Conservation (phyloP, 495 filamentous ascomycete species). For the Penicillium egyptiacum region DNA sequence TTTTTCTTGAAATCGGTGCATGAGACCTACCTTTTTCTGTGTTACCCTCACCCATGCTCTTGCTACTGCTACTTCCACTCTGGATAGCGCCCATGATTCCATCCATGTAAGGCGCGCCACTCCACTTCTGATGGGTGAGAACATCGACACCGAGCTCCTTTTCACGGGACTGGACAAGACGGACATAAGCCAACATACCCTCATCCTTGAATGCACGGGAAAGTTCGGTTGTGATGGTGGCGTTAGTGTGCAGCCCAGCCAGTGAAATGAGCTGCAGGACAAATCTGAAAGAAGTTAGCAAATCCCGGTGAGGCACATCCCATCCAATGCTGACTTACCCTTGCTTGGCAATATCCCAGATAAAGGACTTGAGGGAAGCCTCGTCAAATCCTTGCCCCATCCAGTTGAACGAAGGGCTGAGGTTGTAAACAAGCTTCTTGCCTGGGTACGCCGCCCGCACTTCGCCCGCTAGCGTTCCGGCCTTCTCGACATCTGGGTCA, state of each 20-base stretch:
- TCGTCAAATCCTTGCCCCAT: slow-evolving; percentile 89
- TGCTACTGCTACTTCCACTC: slow-evolving; percentile 80
- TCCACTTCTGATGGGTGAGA: slow-evolving; percentile 98
- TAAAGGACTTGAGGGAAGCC: slow-evolving; percentile 75
- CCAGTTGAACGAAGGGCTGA: slow-evolving; percentile 97
- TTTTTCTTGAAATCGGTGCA: background rate
- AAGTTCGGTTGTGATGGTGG: slow-evolving; percentile 82
- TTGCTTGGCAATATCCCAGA: slow-evolving; percentile 93
- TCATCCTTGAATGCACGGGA: slow-evolving; percentile 79
- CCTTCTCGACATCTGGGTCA: slow-evolving; percentile 76
- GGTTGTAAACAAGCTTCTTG: slow-evolving; percentile 94
- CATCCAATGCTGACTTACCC: slow-evolving; percentile 49
- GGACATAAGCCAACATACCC: slow-evolving; percentile 95
- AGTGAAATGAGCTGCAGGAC: slow-evolving; percentile 91
- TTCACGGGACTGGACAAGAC: slow-evolving; percentile 81
- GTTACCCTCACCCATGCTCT: slow-evolving; percentile 82
- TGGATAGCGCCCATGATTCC: slow-evolving; percentile 90
- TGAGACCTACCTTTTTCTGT: slow-evolving; percentile 58
- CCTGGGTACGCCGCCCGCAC: slow-evolving; percentile 65
- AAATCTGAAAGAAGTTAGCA: slow-evolving; percentile 51
- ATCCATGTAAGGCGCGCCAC: slow-evolving; percentile 88
- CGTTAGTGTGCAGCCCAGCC: slow-evolving; percentile 86
- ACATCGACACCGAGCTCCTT: slow-evolving; percentile 94
- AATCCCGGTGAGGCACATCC: background rate
- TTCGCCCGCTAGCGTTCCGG: slow-evolving; percentile 68